These are phyloP conservation scores for Arctium lappa DNA, from an alignment of 129 eudicot species.

Conservation along the genomic window DNA sequence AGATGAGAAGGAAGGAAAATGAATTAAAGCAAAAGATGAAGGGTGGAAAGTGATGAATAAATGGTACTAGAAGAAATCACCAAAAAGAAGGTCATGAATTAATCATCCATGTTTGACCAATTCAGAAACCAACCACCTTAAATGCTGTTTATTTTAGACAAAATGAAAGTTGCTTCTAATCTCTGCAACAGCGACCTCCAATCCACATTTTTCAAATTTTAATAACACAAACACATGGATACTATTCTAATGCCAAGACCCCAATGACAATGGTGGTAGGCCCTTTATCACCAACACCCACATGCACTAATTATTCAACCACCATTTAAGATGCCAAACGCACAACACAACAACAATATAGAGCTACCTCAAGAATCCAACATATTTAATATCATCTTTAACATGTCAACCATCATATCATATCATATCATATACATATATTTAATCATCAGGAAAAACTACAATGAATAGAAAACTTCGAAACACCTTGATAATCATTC, in stretches of 20 bases:
- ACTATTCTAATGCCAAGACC: slow-evolving; percentile 13
- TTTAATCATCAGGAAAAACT: no score
- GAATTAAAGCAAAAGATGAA: neutral
- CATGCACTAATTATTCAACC: slow-evolving; percentile 18
- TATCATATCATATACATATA: no score
- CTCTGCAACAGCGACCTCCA: slow-evolving; percentile 31
- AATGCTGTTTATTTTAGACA: slow-evolving; percentile 31
- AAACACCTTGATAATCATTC: no score
- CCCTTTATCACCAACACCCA: slow-evolving; percentile 5
- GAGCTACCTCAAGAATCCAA: neutral
- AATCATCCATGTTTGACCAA: slow-evolving; percentile 29
- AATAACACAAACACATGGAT: slow-evolving; percentile 3
- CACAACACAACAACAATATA: neutral
- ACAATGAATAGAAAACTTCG: no score
- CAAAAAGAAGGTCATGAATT: slow-evolving; percentile 7
- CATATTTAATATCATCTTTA: neutral
- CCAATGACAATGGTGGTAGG: neutral
- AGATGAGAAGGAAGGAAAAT: neutral
- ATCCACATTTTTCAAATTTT: slow-evolving; percentile 20
- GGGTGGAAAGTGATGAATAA: neutral
- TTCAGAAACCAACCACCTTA: slow-evolving; percentile 29
- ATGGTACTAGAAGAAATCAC: slow-evolving; percentile 9
- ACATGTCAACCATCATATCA: neutral
- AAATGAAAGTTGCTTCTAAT: slow-evolving; percentile 28
- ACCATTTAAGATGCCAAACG: neutral